These are phyloP conservation scores for Sporisorium iseilematis-ciliati DNA, from an alignment of 1,284 basidiomycete species.

Conservation along the genomic window DNA sequence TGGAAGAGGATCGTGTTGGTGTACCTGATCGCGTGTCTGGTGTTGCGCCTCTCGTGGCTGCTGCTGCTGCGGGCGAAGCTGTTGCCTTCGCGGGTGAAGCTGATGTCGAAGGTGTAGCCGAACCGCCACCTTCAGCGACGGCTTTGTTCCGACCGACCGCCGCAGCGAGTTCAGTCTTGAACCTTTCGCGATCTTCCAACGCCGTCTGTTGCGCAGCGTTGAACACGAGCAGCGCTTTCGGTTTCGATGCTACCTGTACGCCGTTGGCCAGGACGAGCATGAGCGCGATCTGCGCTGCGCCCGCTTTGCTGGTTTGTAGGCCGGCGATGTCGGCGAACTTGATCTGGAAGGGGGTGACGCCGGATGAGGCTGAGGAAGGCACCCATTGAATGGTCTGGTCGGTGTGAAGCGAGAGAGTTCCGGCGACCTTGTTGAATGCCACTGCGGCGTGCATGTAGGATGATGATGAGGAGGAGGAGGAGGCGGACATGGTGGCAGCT, in stretches of 20 bases:
- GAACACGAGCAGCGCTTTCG: conserved; percentile 52
- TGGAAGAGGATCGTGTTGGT: conserved; percentile 19
- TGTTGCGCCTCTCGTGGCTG: conserved; percentile 20
- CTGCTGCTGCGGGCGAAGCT: conserved; percentile 19
- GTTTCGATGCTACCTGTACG: conserved; percentile 43
- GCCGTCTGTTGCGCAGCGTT: conserved; percentile 54
- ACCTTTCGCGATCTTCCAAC: conserved; percentile 51
- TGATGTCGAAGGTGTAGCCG: conserved; percentile 12
- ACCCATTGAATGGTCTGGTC: conserved; percentile 47
- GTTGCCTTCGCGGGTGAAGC: conserved; percentile 18
- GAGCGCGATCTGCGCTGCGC: conserved; percentile 57
- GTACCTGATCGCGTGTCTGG: conserved; percentile 22
- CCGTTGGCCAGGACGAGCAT: conserved; percentile 54
- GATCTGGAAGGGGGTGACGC: conserved; percentile 39
- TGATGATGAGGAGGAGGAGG: conserved; percentile 24
- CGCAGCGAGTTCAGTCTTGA: conserved; percentile 55
- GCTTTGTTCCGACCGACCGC: conserved; percentile 45
- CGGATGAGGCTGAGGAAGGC: conserved; percentile 48
- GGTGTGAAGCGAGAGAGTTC: conserved; percentile 44
- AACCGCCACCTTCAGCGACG: conserved; percentile 11
- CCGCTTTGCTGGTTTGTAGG: conserved; percentile 57
- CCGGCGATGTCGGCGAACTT: conserved; percentile 50
- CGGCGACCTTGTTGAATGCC: conserved; percentile 56
- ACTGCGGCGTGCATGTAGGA: conserved; percentile 53
- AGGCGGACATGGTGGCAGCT: conserved; percentile 26